Base-by-base conservation (phyloP, 2,329 filamentous ascomycete species). In the Cytospora piceicola region DNA sequence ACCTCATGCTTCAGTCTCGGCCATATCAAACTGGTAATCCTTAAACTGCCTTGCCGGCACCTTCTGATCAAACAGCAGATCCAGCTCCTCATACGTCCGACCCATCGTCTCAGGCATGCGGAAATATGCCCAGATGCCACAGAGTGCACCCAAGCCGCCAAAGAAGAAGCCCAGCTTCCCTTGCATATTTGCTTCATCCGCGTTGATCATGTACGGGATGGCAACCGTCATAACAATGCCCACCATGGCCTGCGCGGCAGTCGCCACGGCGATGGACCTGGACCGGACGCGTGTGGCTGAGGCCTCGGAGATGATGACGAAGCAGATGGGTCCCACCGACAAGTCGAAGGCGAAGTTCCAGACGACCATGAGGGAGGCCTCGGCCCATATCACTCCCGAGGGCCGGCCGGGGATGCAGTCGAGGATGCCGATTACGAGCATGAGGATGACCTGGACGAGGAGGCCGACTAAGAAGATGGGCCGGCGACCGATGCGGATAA, bases 41-140 rank as follows among this genome's bases (percentile, higher is more conserved):
- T 82, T 85, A 66, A 91, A 90, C 84, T 87, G 86, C 17, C 81
- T 92, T 46, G 89, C 91, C 72, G 90, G 89, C 27, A 87, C 84
- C 69, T 84, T 91, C 72, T 78, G 91, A 62, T 90, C 87, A 65
- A 83, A 85, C 65, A 74, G n/a, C 12, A 73, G 65, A 60, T 74
- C 72, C 36, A 74, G 52, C 65, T 74, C 63, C 69, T 75, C 72
- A 32, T 71, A 75, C 20, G 73, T 74, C 55, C 72, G 61, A 0
- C 72, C 73, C 60, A 69, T 72, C 17, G 72, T 73, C 59, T 75
- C 73, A 0, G 73, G 73, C 11, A 75, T 69, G 3, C 72, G 55
- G 54, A 76, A 74, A 42, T 75, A 78, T 1, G 75, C 73, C 77
- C 77, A 79, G 1, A 75, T 56, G 11, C 76, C 72, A 58, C 77